Base-by-base conservation (phyloP, 2,329 filamentous ascomycete genomes). In the Alternaria incomplexa region DNA sequence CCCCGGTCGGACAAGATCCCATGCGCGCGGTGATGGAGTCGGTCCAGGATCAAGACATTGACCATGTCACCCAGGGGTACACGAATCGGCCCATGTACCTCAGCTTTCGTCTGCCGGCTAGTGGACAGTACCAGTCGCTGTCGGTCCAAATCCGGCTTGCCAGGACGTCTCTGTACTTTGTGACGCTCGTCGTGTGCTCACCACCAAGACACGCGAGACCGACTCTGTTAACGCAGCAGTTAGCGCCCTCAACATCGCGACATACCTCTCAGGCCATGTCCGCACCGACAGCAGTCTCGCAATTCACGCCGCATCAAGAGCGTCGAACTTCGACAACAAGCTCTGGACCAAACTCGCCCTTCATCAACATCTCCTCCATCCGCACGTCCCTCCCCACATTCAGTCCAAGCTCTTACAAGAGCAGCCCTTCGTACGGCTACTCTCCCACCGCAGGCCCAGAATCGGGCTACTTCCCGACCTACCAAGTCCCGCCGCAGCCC, bases 141-240 rank as follows among this genome's bases (percentile, higher is more conserved):
- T 72, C 77, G 54, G 73, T 74, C 5, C 77, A 78, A 56, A 67
- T 80, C 13, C 71, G 77, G 17, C 73, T 80, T 44, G 83, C 82
- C 11, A 83, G 82, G 67, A 81, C 81, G 11, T 79, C 79, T 15
- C 69, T 81, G 17, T 85, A 83, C 69, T 85, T 84, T 55, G 80
- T 83, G 22, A 81, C 81, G 23, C 69, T 84, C 45, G 81, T 81
- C 40, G 74, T 80, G 47, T 73, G 70, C 32, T 76, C 71, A 32
- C 69, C 69, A 48, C 66, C 68, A 22, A 68, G 73, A 26, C 58
- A 69, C 22, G 56, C 66, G 7, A 74, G 63, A 55, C 73, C 77
- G 61, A 66, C 71, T 73, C 73, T 79, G 71, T 56, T 74, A 48
- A 78, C 76, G 10, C 76, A 77, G 53, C 76, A 79, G 45, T 62